phyloP scores from a whole-genome alignment of 257 asterid species.

The Parsonsia alboflavescens region DNA sequence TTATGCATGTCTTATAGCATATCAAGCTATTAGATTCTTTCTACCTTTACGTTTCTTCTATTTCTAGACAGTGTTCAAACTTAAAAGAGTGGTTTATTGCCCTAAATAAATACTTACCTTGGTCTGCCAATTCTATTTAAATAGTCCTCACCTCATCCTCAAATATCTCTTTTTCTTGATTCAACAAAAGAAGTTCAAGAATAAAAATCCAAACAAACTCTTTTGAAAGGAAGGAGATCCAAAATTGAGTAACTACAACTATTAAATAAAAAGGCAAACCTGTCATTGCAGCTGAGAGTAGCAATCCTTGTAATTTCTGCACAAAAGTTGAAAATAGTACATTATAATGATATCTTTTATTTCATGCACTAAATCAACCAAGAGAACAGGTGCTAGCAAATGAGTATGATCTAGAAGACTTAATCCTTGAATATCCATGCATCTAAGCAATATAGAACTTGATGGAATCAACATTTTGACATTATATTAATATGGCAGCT shows the following conservation, averaged over 20 bases:
- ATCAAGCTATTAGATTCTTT: neutral
- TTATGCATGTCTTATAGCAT: neutral
- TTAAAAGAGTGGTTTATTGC: neutral
- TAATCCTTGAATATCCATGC: neutral
- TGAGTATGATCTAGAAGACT: neutral
- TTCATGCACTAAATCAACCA: neutral
- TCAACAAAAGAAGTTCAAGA: neutral
- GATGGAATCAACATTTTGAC: neutral
- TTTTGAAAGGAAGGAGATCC: neutral
- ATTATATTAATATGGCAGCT: neutral
- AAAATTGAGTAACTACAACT: neutral
- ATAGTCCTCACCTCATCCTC: neutral
- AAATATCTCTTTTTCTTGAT: neutral
- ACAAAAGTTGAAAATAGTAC: conserved; percentile 4
- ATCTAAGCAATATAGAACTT: too few relatives aligned
- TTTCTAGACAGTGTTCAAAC: neutral
- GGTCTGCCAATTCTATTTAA: neutral
- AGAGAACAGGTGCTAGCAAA: neutral
- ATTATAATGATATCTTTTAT: neutral
- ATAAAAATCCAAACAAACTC: neutral
- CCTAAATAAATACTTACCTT: neutral
- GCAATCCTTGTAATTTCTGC: conserved; percentile 61
- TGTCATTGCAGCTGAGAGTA: conserved; percentile 55
- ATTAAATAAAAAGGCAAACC: conserved; percentile 31
- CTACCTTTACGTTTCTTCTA: neutral